Percentiles rank a stretch among this genome's conserved stretches.
phyloP scores from a whole-genome alignment of 2,329 filamentous ascomycete genomes.

The Rachicladosporium sp. region DNA sequence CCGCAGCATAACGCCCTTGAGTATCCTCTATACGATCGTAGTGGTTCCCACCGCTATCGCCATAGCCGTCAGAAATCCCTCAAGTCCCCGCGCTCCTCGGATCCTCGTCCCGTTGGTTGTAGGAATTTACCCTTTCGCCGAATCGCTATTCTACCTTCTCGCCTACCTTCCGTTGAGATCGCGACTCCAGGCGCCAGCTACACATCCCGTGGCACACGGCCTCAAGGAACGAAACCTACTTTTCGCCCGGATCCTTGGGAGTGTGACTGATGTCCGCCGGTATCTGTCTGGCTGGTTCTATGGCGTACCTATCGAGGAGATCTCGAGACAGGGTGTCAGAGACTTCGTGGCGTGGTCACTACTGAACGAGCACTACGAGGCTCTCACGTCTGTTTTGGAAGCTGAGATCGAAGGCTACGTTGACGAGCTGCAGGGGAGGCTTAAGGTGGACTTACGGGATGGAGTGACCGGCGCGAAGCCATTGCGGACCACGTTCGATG shows the following conservation, averaged over 20 bases:
- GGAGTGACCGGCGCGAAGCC: too few species aligned
- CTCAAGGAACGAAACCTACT: slow-evolving; percentile 38
- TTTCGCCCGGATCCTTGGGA: slow-evolving; percentile 40
- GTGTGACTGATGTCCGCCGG: slow-evolving; percentile 38
- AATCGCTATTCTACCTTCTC: slow-evolving; percentile 40
- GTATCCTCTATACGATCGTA: not conserved
- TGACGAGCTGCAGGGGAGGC: slow-evolving; percentile 36
- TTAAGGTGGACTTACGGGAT: too few species aligned
- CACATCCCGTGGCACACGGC: slow-evolving; percentile 35
- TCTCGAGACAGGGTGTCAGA: slow-evolving; percentile 49
- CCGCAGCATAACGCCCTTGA: slow-evolving; percentile 4
- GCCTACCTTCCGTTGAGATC: slow-evolving; percentile 38
- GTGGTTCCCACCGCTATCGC: not conserved
- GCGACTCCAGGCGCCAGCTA: slow-evolving; percentile 36
- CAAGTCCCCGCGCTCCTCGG: not conserved
- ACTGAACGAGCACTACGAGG: slow-evolving; percentile 40
- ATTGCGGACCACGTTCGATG: not conserved
- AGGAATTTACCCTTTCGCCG: slow-evolving; percentile 32
- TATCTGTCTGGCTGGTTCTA: slow-evolving; percentile 53
- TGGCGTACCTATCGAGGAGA: slow-evolving; percentile 40
- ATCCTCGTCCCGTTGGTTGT: slow-evolving; percentile 12
- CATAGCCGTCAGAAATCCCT: too few species aligned
- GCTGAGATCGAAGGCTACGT: slow-evolving; percentile 43
- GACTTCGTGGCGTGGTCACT: slow-evolving; percentile 57
- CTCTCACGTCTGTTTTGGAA: slow-evolving; percentile 39